These are phyloP conservation scores for Dactylellina sp. DNA, from an alignment of 2,329 filamentous ascomycete species.

Conservation along the genomic window DNA sequence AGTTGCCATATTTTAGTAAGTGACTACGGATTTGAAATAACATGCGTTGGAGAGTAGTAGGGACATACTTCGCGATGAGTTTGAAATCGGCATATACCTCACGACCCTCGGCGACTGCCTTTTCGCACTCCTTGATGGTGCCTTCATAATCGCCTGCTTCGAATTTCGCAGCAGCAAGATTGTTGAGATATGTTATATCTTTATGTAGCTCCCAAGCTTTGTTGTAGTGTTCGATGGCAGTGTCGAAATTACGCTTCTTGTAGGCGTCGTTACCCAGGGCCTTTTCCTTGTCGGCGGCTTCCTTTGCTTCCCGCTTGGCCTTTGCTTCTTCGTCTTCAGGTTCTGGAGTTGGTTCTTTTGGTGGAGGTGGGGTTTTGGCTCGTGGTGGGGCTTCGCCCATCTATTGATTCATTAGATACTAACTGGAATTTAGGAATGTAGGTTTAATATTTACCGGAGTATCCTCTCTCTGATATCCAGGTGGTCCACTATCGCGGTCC, in stretches of 20 bases:
- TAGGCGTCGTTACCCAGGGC: conserved; percentile 91
- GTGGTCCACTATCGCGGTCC: conserved; percentile 73
- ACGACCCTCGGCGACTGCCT: conserved; percentile 90
- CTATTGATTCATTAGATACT: conserved; percentile 60
- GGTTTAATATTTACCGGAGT: conserved; percentile 63
- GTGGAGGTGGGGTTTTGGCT: conserved; percentile 72
- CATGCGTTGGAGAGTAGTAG: neutral
- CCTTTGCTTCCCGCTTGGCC: conserved; percentile 90
- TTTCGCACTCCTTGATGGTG: conserved; percentile 85
- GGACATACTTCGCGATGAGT: conserved; percentile 84
- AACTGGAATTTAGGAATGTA: conserved; percentile 55
- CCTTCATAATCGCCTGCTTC: conserved; percentile 95
- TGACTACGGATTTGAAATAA: conserved; percentile 62
- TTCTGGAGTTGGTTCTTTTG: conserved; percentile 74
- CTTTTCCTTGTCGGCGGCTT: conserved; percentile 93
- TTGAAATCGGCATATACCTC: conserved; percentile 96
- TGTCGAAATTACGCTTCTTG: conserved; percentile 98
- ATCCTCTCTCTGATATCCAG: conserved; percentile 38
- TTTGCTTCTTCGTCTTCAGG: conserved; percentile 83
- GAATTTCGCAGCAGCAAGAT: conserved; percentile 90
- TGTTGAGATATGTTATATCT: conserved; percentile 98
- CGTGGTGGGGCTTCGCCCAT: conserved; percentile 65
- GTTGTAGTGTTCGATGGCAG: conserved; percentile 91
- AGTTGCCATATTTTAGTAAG: neutral
- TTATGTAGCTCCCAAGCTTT: conserved; percentile 96